Evolutionary conservation across 176 grass and related monocot species (phyloP).

Genomic region (Aegilops speltoides): DNA sequence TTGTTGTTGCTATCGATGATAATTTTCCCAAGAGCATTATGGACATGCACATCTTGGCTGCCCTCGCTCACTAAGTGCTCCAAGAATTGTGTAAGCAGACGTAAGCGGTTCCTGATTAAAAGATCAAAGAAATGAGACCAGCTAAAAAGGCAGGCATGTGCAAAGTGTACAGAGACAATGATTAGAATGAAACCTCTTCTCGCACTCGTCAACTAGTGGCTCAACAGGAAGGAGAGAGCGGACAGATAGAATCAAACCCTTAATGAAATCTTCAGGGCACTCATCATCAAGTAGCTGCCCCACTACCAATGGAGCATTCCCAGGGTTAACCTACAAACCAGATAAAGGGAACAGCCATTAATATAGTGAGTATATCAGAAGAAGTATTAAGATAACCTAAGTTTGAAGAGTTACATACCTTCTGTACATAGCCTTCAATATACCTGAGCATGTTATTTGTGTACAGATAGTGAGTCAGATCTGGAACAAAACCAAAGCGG

Average conservation of each 20-base stretch:
- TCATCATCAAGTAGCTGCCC: conserved; percentile 93
- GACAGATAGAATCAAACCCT: conserved; percentile 95
- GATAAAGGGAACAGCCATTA: conserved; percentile 6
- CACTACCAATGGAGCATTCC: conserved; percentile 87
- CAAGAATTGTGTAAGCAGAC: conserved; percentile 83
- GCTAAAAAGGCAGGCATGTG: not conserved
- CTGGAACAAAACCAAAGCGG: conserved; percentile 97
- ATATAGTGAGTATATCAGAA: conserved; percentile 9
- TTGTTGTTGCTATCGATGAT: conserved; percentile 98
- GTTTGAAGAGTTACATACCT: conserved; percentile 45
- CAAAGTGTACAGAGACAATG: not conserved
- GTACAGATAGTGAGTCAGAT: conserved; percentile 94
- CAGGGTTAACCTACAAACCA: conserved; percentile 80
- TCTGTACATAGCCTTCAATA: conserved; percentile 99
- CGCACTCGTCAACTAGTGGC: conserved; percentile 87
- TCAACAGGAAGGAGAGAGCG: conserved; percentile 91
- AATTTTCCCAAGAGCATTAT: conserved; percentile 96
- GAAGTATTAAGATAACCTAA: conserved; percentile 1
- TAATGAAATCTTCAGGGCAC: conserved; percentile 99
- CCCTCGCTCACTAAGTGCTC: conserved; percentile 93
- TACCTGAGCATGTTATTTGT: conserved; percentile 95
- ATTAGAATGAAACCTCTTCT: conserved; percentile 73
- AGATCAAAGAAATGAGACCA: conserved; percentile 27
- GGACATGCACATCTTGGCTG: conserved; percentile 97
- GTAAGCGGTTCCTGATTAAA: conserved; percentile 70